Conservation (phyloP, 2,329 filamentous ascomycete genomes). For the Tricladium varicosporioides region DNA sequence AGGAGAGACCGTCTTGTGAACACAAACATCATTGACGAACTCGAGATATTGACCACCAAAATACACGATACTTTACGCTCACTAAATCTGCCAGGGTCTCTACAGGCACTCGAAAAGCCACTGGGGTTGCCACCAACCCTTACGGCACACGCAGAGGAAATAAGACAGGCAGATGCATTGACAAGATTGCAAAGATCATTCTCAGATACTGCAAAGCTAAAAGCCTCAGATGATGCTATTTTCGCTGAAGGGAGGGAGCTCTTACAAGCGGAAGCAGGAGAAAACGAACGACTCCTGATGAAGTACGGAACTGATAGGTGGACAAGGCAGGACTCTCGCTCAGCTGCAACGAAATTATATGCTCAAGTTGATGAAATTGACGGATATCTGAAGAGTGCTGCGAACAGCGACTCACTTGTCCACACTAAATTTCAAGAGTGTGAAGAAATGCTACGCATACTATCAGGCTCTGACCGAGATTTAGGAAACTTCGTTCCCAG, state of each 20-base stretch:
- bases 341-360: slow-evolving; percentile 53
- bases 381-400: slow-evolving; percentile 76
- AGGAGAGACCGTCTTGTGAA: slow-evolving; percentile 87
- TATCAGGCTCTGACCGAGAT: slow-evolving; percentile 76
- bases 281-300: slow-evolving; percentile 72
- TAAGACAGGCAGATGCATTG: slow-evolving; percentile 85
- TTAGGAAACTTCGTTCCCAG: slow-evolving; percentile 89
- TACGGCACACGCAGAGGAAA: slow-evolving; percentile 88
- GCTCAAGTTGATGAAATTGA: slow-evolving; percentile 64
- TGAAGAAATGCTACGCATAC: slow-evolving; percentile 70
- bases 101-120: slow-evolving; percentile 94
- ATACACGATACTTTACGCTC: slow-evolving; percentile 78
- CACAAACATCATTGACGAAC: slow-evolving; percentile 78
- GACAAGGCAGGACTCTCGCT: slow-evolving; percentile 66
- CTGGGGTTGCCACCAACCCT: slow-evolving; percentile 83
- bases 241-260: slow-evolving; percentile 83
- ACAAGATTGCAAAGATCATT: slow-evolving; percentile 75
- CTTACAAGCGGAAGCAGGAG: slow-evolving; percentile 74
- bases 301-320: slow-evolving; percentile 89
- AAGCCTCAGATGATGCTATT: slow-evolving; percentile 70
- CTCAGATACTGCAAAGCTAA: slow-evolving; percentile 87
- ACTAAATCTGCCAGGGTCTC: slow-evolving; percentile 83
- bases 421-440: slow-evolving; percentile 76
- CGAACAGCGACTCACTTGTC: slow-evolving; percentile 59
- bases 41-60: slow-evolving; percentile 77